Percentiles rank a stretch among this genome's conserved stretches.
phyloP scores from a whole-genome alignment of 2,329 filamentous ascomycete species.

The Neodidymelliopsis sp. region DNA sequence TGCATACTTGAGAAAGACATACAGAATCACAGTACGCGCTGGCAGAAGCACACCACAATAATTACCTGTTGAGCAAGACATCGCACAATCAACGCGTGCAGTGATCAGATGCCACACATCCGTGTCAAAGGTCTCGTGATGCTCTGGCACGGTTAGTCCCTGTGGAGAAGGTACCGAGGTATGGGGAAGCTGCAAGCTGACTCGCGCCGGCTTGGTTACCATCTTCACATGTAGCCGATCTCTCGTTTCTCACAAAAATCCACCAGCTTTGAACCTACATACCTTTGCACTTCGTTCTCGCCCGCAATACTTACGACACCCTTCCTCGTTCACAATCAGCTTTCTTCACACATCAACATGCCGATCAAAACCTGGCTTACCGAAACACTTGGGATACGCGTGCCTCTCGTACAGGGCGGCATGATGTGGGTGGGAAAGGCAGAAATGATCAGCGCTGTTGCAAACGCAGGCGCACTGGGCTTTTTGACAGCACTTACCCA shows the following conservation, averaged over 20 bases:
- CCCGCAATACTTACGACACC: too few relatives aligned
- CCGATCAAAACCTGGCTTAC: slow-evolving; percentile 42
- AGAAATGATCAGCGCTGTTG: slow-evolving; percentile 61
- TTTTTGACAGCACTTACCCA: slow-evolving; percentile 58
- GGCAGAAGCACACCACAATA: too few relatives aligned
- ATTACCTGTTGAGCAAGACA: too few relatives aligned
- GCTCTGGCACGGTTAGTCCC: not conserved
- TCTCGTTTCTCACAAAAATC: not conserved
- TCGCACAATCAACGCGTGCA: too few relatives aligned
- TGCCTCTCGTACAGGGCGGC: slow-evolving; percentile 39
- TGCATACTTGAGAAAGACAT: too few relatives aligned
- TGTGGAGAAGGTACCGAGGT: slow-evolving; percentile 13
- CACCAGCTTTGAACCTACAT: too few relatives aligned
- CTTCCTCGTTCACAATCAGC: not conserved
- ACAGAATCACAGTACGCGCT: too few relatives aligned
- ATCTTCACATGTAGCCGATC: slow-evolving; percentile 9
- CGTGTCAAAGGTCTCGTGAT: not conserved
- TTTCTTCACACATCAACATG: slow-evolving; percentile 22
- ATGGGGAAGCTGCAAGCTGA: slow-evolving; percentile 6
- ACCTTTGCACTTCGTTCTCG: too few relatives aligned
- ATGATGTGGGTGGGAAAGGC: slow-evolving; percentile 66
- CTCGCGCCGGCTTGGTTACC: slow-evolving; percentile 13
- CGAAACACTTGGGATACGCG: slow-evolving; percentile 29
- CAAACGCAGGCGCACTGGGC: slow-evolving; percentile 61
- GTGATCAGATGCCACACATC: too few relatives aligned